Evolutionary conservation across 2,329 filamentous ascomycete genomes (phyloP), one percentile per base, ranked within the genome.

Genomic region (Alternaria conjuncta): DNA sequence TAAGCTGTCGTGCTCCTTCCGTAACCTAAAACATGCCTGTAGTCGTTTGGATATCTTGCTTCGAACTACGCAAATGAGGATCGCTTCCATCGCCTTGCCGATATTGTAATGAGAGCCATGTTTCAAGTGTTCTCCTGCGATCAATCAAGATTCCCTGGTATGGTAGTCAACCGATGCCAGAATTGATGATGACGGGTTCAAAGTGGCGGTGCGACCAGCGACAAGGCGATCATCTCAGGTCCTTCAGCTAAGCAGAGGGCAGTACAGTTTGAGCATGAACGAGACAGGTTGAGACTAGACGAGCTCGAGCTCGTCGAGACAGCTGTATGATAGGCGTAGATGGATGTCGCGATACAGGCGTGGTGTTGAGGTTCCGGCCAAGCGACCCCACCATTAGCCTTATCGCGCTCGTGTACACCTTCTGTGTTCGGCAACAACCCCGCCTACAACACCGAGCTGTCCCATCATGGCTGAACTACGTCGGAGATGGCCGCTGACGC

Each of bases 361-460:
- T 64, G 61, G 61, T 64, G 65, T 64, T 70, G 65, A 66, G 57
- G 11, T 45, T 50, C 21, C 45, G 44, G 58, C 66, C 66, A 65
- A 64, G 57, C 47, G 54, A 63, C 64, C 69, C 68, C 64, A 65
- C 64, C 58, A 63, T 64, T 66, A 68, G 68, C 63, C 61, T 70
- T 73, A 72, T 71, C 68, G 63, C 51, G 18, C 50, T 70, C 73
- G 71, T 72, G 55, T 75, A 64, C 66, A 75, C 72, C 73, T 76
- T 71, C 73, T 71, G 28, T 59, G 57, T 67, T 51, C 18, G 67
- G 69, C 61, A 60, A 28, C 51, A 57, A 50, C 66, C 67, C 67
- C 67, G 63, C 66, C 57, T 46, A 32, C 64, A 65, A 56, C 64
- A 65, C 44, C 57, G 45, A 57, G 58, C 45, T 56, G 62, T 57